These are phyloP conservation scores for Wallacemonas sp. DNA, from an alignment of 208 protist genomes.

Conservation along the genomic window DNA sequence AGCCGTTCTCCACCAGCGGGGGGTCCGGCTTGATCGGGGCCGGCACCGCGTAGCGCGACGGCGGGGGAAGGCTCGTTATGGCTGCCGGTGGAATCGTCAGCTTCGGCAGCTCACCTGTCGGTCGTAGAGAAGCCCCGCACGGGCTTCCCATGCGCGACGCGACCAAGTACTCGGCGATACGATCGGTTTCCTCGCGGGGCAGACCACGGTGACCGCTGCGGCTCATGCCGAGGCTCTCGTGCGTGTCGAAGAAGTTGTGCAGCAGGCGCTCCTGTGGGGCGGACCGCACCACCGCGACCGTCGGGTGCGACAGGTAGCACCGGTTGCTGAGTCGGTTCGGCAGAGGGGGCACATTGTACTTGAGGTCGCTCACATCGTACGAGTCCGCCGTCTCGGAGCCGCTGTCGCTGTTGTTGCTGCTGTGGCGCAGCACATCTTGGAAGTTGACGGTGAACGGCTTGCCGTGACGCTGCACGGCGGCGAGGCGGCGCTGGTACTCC, in stretches of 20 bases:
- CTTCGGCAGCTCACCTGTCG: too few species aligned
- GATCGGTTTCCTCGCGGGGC: slow-evolving; percentile 2
- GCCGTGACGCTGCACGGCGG: not conserved
- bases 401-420: slow-evolving; percentile 10
- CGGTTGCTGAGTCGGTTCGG: slow-evolving; percentile 22
- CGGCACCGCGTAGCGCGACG: too few species aligned
- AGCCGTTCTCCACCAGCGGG: not conserved
- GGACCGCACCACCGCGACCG: slow-evolving; percentile 11
- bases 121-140: too few species aligned
- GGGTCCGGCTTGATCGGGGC: not conserved
- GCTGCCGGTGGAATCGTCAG: too few species aligned
- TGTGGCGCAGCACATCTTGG: slow-evolving; percentile 5
- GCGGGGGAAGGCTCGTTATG: too few species aligned
- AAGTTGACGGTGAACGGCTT: slow-evolving; percentile 2
- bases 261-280: slow-evolving; percentile 17
- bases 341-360: slow-evolving; percentile 18
- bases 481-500: slow-evolving; percentile 12
- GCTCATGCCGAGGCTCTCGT: not conserved
- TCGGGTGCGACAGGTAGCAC: slow-evolving; percentile 32
- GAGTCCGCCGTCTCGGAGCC: not conserved
- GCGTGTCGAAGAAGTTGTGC: slow-evolving; percentile 22
- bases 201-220: slow-evolving; percentile 7
- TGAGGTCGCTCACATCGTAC: slow-evolving; percentile 9
- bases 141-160: not conserved
- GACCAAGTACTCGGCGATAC: not conserved